Conservation (phyloP, 345 rosid genomes). For the Citropsis articulata region DNA sequence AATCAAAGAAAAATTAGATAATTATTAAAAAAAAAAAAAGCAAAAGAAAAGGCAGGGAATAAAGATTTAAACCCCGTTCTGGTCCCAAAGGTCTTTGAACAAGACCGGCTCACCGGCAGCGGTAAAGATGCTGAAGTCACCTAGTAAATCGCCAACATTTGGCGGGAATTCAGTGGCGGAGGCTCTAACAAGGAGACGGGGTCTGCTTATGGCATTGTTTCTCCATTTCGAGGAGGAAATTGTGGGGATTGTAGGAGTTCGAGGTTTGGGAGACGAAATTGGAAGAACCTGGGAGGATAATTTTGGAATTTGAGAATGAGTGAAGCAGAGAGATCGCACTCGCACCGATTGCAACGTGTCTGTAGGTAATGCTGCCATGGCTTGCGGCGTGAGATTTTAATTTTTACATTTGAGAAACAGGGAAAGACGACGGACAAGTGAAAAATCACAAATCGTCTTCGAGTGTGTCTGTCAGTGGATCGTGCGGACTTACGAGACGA, state of each 20-base stretch:
- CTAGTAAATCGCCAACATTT: slow-evolving; percentile 46
- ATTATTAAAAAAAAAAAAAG: background rate
- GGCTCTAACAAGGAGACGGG: slow-evolving; percentile 34
- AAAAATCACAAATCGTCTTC: no score
- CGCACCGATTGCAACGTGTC: slow-evolving; percentile 25
- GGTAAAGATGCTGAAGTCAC: slow-evolving; percentile 59
- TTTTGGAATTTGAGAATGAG: slow-evolving; percentile 10
- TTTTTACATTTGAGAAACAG: background rate
- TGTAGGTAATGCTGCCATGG: slow-evolving; percentile 27
- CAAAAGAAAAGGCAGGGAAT: background rate
- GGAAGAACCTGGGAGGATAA: slow-evolving; percentile 3
- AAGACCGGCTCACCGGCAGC: slow-evolving; percentile 58
- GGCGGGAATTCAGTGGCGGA: slow-evolving; percentile 29
- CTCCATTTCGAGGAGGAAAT: background rate
- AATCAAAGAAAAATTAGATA: background rate
- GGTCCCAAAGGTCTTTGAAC: slow-evolving; percentile 87
- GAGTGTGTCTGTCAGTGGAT: no score
- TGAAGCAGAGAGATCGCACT: slow-evolving; percentile 15
- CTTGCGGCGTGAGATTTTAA: background rate
- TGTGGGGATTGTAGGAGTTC: background rate
- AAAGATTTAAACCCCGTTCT: slow-evolving; percentile 48
- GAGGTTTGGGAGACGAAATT: slow-evolving; percentile 1
- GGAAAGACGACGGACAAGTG: background rate
- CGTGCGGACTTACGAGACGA: no score
- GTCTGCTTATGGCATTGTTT: background rate